A percentile compares a stretch with the other conserved stretches of the same genome.
Evolutionary conservation across 169 alveolate genomes (phyloP).

Genomic region (Miamiensis avidus): DNA sequence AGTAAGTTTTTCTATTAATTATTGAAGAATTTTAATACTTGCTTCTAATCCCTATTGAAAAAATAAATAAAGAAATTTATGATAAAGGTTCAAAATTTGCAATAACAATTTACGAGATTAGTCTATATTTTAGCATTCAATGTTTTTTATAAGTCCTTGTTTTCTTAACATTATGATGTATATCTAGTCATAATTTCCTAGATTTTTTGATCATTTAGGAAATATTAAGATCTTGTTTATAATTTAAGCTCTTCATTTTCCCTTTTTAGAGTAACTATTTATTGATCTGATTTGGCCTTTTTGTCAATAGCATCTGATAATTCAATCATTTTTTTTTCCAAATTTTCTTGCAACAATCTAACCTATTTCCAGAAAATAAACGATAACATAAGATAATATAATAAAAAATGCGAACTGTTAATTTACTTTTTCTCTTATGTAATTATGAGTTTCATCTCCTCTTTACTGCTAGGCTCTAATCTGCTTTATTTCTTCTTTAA

Average conservation of each 20-base stretch:
- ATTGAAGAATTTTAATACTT: background rate
- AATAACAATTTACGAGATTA: background rate
- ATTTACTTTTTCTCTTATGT: slow-evolving; percentile 1
- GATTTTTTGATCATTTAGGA: background rate
- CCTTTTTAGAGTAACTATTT: slow-evolving; percentile 2
- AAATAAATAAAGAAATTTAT: background rate
- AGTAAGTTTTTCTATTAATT: slow-evolving; percentile 2
- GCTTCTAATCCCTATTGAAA: background rate
- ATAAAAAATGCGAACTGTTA: background rate
- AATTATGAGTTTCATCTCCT: background rate
- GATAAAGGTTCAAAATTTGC: background rate
- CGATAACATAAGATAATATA: too few relatives aligned
- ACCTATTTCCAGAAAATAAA: background rate
- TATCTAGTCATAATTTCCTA: background rate
- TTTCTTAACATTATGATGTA: slow-evolving; percentile 2
- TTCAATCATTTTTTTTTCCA: slow-evolving; percentile 4
- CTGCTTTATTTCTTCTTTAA: slow-evolving; percentile 8
- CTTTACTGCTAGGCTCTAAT: background rate
- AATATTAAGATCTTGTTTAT: background rate
- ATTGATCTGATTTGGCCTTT: background rate
- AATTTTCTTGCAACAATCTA: background rate
- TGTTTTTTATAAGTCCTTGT: slow-evolving; percentile 2
- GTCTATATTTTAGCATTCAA: slow-evolving; percentile 1
- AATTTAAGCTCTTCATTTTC: slow-evolving; percentile 8
- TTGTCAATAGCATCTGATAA: background rate